Conservation (phyloP, 129 eudicot genomes). For the Centrapalus pauciflorus region DNA sequence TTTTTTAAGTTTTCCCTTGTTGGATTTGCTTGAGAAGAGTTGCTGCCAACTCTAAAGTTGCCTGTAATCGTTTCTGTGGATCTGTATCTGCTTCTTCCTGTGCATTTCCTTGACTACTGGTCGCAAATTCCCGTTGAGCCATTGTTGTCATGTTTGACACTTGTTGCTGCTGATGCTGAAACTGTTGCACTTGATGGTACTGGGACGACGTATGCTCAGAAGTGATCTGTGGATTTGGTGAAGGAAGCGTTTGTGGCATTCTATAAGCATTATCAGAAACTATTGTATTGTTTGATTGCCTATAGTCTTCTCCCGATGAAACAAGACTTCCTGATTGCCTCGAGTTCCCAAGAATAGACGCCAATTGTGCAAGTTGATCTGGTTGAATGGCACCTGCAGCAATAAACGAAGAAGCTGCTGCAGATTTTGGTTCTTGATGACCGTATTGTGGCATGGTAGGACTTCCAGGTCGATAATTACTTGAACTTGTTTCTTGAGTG, state of each 20-base stretch:
- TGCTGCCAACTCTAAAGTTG: constrained; percentile 85
- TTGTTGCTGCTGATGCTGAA: constrained; percentile 45
- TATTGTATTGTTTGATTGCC: constrained; percentile 29
- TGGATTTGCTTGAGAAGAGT: constrained; percentile 94
- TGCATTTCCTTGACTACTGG: constrained; percentile 27
- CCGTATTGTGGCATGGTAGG: constrained; percentile 21
- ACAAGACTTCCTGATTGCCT: constrained; percentile 44
- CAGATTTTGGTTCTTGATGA: constrained; percentile 27
- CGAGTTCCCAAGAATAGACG: constrained; percentile 66
- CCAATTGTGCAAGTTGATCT: constrained; percentile 65
- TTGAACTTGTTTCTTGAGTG: constrained; percentile 22
- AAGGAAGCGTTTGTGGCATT: constrained; percentile 31
- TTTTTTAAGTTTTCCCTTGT: constrained; percentile 57
- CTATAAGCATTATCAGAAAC: constrained; percentile 32
- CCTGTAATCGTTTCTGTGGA: constrained; percentile 87
- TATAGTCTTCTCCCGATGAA: constrained; percentile 38
- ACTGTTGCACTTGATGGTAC: constrained; percentile 45
- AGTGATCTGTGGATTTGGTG: constrained; percentile 31
- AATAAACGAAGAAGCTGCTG: constrained; percentile 26
- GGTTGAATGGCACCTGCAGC: constrained; percentile 39
- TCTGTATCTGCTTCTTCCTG: constrained; percentile 64
- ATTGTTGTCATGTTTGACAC: constrained; percentile 17
- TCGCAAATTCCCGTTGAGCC: constrained; percentile 23
- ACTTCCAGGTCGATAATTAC: constrained; percentile 28
- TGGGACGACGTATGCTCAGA: constrained; percentile 39